phyloP scores from a whole-genome alignment of 768 basidiomycete species.

The Mycena pura region DNA sequence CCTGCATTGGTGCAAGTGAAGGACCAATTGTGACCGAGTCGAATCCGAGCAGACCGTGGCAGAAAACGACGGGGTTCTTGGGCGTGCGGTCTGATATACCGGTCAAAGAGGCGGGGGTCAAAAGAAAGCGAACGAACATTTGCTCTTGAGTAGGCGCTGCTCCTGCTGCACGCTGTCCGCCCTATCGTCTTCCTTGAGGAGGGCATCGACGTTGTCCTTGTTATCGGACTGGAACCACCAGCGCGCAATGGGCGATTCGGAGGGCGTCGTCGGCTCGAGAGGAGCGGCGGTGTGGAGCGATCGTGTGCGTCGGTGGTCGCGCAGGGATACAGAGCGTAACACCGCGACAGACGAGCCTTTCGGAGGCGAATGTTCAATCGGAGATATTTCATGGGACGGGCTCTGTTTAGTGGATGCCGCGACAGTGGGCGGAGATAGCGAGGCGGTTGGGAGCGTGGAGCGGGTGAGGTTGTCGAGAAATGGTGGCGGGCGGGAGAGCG shows the following conservation, averaged over 20 bases:
- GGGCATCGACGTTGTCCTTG: slow-evolving; percentile 49
- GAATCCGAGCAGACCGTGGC: slow-evolving; percentile 92
- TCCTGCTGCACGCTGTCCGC: slow-evolving; percentile 55
- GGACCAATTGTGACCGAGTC: slow-evolving; percentile 84
- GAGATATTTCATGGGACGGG: slow-evolving; percentile 38
- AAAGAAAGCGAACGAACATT: slow-evolving; percentile 56
- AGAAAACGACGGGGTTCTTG: slow-evolving; percentile 89
- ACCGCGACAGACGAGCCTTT: slow-evolving; percentile 62
- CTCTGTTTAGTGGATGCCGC: slow-evolving; percentile 22
- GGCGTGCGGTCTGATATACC: slow-evolving; percentile 70
- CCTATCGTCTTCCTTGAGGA: slow-evolving; percentile 61
- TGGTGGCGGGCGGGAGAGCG: slow-evolving; percentile 53
- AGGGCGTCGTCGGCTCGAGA: slow-evolving; percentile 12
- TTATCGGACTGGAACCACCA: slow-evolving; percentile 64
- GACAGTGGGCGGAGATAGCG: slow-evolving; percentile 51
- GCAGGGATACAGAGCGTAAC: slow-evolving; percentile 54
- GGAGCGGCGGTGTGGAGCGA: slow-evolving; percentile 31
- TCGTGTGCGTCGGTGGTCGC: slow-evolving; percentile 36
- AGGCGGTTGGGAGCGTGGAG: slow-evolving; percentile 67
- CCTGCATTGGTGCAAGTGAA: slow-evolving; percentile 79
- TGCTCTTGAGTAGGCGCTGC: slow-evolving; percentile 53
- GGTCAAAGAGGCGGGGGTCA: slow-evolving; percentile 8
- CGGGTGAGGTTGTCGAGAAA: slow-evolving; percentile 63
- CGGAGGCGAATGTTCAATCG: slow-evolving; percentile 48
- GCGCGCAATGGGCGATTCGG: slow-evolving; percentile 37